Evolutionary conservation across 225 moss, liverwort and hornwort genomes (phyloP).

Genomic region (Thuidium tamariscinum): DNA sequence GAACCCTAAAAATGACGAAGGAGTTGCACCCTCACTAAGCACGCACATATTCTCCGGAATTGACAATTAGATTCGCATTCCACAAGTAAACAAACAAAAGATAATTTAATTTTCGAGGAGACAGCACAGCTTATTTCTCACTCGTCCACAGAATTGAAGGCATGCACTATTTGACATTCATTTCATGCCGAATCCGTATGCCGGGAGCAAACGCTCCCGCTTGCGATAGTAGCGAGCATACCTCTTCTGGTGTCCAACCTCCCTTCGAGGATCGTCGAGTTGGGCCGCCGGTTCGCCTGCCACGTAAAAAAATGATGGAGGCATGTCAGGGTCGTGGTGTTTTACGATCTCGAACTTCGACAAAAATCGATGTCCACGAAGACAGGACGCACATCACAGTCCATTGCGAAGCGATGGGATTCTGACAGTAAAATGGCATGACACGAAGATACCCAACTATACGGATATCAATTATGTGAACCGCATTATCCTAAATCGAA

Average conservation of each 20-base stretch:
- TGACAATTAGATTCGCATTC: background rate
- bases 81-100: too few species aligned
- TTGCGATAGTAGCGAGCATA: background rate
- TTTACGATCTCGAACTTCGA: background rate
- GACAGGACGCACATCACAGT: background rate
- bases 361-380: background rate
- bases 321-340: background rate
- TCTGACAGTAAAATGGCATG: background rate
- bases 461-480: background rate
- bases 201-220: too few species aligned
- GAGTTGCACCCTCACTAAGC: too few species aligned
- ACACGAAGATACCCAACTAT: too few species aligned
- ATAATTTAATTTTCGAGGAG: background rate
- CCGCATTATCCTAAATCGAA: too few species aligned
- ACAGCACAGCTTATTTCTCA: too few species aligned
- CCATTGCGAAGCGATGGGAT: background rate
- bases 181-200: too few species aligned
- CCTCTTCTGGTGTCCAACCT: constrained; percentile 98
- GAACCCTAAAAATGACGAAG: background rate
- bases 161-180: too few species aligned
- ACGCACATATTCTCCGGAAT: background rate
- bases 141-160: background rate
- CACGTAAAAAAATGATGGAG: background rate
- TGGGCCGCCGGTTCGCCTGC: constrained; percentile 96
- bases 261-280: constrained; percentile 96